Evolutionary conservation across 2,329 filamentous ascomycete genomes (phyloP), one percentile per base, ranked within the genome.

Genomic region (Cladosporium sp.): DNA sequence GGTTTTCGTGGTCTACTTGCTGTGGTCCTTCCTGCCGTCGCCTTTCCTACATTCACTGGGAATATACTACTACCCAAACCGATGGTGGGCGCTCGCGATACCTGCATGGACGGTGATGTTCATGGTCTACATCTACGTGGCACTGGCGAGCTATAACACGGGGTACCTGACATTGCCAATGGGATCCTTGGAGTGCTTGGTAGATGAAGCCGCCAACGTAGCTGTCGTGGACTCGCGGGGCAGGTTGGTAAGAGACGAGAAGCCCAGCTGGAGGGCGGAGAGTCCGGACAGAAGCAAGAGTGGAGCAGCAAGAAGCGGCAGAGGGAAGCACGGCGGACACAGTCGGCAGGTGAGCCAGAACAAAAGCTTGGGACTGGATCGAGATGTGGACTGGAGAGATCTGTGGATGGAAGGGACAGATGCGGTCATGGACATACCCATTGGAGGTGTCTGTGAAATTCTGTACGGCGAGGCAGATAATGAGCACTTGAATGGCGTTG

Each of bases 41-140:
- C 91, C 92, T 0, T 91, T 97, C 71, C 81, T 99, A 42, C 91
- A 96, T 71, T 90, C 90, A 59, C 82, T 99, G 57, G 93, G 94
- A 19, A 96, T 99, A 58, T 87, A 91, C 76, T 97, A 97, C 79
- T 99, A 97, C 68, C 94, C 94, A 1, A 91, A 97, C 73, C 85
- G 94, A 48, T 99, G 94, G 94, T 99, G 94, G 94, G 90, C 90
- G 48, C 82, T 99, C 19, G 94, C 94, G 1, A 85, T 97, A 13
- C 94, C 94, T 0, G 87, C 89, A 5, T 97, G 91, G 78, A 78
- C 97, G 32, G 92, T 97, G 56, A 92, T 94, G 82, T 76, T 87
- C 45, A 80, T 97, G 34, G 82, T 94, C 24, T 99, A 96, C 76
- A 95, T 97, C 62, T 99, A 96, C 75, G 86, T 96, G 9, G 94